These are phyloP conservation scores for Podospora appendiculata DNA, from an alignment of 495 filamentous ascomycete genomes.

Conservation along the genomic window DNA sequence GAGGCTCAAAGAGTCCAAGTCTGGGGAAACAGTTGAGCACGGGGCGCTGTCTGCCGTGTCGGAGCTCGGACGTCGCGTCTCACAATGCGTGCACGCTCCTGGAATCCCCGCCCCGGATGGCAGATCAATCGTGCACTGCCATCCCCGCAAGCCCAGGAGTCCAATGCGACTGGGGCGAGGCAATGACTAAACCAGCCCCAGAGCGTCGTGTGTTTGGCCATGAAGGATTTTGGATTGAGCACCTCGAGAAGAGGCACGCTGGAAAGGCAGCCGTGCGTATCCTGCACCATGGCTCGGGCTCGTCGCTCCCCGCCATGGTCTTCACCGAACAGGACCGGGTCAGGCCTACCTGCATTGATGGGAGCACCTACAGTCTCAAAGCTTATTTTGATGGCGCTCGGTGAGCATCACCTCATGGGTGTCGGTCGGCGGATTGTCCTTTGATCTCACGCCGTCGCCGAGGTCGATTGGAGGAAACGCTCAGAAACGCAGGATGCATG, in stretches of 20 bases:
- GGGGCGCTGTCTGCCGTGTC: conserved; percentile 10
- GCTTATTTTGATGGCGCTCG: no score
- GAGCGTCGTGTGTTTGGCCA: neutral
- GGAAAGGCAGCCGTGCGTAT: neutral
- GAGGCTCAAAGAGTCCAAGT: neutral
- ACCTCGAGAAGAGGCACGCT: neutral
- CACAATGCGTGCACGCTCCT: conserved; percentile 9
- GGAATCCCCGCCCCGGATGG: conserved; percentile 5
- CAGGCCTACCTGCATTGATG: no score
- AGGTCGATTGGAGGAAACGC: no score
- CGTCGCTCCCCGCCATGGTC: no score
- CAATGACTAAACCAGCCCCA: neutral
- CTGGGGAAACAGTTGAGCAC: neutral
- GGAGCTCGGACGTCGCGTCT: conserved; percentile 10
- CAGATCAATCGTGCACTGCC: conserved; percentile 8
- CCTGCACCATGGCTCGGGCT: neutral
- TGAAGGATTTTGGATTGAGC: neutral
- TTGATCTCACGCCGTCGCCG: no score
- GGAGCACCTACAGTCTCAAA: no score
- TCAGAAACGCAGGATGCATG: no score
- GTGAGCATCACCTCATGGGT: no score
- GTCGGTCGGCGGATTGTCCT: no score
- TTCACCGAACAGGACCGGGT: no score
- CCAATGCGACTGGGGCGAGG: neutral
- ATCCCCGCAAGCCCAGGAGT: neutral